Percentiles rank a stretch among this genome's conserved stretches.
Evolutionary conservation across 306 rosid genomes (phyloP).

Genomic region (Alnus rubra): DNA sequence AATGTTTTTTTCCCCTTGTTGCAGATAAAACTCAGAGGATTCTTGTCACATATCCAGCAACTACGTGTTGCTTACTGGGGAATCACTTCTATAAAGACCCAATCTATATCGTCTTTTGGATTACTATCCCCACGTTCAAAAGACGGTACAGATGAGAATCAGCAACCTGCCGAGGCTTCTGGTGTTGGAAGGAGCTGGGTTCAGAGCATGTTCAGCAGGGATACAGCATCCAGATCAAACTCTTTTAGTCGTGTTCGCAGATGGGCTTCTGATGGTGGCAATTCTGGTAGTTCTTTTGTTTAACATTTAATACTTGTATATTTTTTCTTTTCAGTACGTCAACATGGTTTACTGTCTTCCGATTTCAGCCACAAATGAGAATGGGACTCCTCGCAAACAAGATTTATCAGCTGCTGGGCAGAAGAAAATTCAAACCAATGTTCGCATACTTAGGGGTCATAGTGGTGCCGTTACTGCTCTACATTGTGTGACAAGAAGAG

Average conservation of each 20-base stretch:
- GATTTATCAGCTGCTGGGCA: constrained; percentile 69
- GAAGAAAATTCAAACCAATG: constrained; percentile 91
- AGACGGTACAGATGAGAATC: constrained; percentile 69
- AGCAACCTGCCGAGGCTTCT: constrained; percentile 88
- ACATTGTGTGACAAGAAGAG: constrained; percentile 97
- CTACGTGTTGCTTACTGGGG: constrained; percentile 87
- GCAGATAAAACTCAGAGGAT: constrained; percentile 95
- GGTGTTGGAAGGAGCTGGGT: constrained; percentile 97
- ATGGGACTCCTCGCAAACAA: constrained; percentile 72
- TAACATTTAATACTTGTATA: constrained; percentile 17
- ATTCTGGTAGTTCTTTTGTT: constrained; percentile 45
- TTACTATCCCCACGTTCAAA: constrained; percentile 81
- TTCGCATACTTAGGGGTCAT: constrained; percentile 94
- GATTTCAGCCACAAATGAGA: constrained; percentile 61
- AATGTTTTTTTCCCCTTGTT: constrained; percentile 30
- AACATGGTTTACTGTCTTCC: constrained; percentile 16
- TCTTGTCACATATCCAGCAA: constrained; percentile 85
- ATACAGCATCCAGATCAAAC: constrained; percentile 64
- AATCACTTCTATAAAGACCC: constrained; percentile 61
- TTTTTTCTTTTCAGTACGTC: constrained; percentile 13
- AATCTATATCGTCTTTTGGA: constrained; percentile 64
- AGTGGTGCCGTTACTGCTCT: constrained; percentile 91
- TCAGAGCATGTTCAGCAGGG: constrained; percentile 96
- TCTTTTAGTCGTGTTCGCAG: constrained; percentile 81
- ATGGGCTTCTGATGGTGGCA: constrained; percentile 84